Conservation (phyloP, 177 flowering plant genomes). For the Tripterygium wilfordii region DNA sequence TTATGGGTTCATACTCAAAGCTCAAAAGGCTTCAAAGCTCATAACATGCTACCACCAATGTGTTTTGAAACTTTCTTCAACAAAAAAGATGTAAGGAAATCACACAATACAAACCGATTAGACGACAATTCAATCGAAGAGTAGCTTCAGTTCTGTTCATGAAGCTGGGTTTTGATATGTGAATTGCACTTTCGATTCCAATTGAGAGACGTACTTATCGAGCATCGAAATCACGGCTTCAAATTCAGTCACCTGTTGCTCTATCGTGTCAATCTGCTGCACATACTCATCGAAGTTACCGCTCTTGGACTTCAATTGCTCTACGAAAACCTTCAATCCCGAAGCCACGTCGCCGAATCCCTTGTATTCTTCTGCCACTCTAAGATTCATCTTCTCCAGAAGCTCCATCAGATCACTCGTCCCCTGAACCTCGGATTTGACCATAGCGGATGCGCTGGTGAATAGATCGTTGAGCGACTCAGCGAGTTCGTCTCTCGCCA, state of each 20-base stretch:
- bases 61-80: too few relatives aligned
- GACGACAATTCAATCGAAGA: too few relatives aligned
- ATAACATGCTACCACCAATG: too few relatives aligned
- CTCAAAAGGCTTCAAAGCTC: too few relatives aligned
- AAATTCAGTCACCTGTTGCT: slow-evolving; percentile 72
- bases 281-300: slow-evolving; percentile 70
- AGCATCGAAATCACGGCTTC: slow-evolving; percentile 89
- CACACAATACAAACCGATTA: too few relatives aligned
- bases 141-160: too few relatives aligned
- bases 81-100: too few relatives aligned
- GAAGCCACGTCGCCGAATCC: slow-evolving; percentile 87
- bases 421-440: slow-evolving; percentile 80
- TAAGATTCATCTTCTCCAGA: slow-evolving; percentile 79
- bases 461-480: slow-evolving; percentile 52
- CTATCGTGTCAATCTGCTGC: slow-evolving; percentile 77
- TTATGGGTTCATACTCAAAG: too few relatives aligned
- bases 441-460: slow-evolving; percentile 43
- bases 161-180: slow-evolving; percentile 29
- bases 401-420: slow-evolving; percentile 68
- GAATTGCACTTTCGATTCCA: slow-evolving; percentile 68
- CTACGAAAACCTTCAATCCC: slow-evolving; percentile 82
- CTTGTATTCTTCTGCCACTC: slow-evolving; percentile 76
- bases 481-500: slow-evolving; percentile 36
- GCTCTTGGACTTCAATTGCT: slow-evolving; percentile 76
- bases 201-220: slow-evolving; percentile 55